These are phyloP conservation scores for Fallopia convolvulus DNA, from an alignment of 148 eudicot species.

Conservation along the genomic window DNA sequence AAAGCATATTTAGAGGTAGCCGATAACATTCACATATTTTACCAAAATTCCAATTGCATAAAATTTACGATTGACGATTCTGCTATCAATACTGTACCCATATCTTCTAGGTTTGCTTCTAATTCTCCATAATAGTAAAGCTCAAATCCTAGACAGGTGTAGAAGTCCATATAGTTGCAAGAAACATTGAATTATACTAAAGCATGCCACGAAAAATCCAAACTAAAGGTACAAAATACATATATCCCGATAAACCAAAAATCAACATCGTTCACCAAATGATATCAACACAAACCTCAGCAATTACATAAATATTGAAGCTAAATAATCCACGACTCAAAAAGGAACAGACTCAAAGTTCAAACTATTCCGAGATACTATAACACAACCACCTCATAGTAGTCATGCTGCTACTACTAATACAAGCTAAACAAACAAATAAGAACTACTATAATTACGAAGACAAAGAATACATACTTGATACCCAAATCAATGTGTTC, in stretches of 20 bases:
- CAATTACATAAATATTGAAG: background rate
- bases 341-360: background rate
- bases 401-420: background rate
- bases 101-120: background rate
- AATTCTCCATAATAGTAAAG: too few relatives aligned
- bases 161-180: background rate
- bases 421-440: background rate
- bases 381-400: background rate
- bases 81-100: too few relatives aligned
- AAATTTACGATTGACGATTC: too few relatives aligned
- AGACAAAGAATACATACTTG: constrained; percentile 46
- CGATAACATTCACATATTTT: background rate
- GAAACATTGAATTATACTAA: background rate
- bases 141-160: background rate
- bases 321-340: background rate
- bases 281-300: background rate
- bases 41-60: too few relatives aligned
- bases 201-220: too few relatives aligned
- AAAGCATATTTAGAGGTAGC: too few relatives aligned
- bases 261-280: background rate
- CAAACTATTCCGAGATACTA: background rate
- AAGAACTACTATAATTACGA: too few relatives aligned
- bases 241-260: too few relatives aligned
- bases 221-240: too few relatives aligned
- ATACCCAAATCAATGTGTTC: constrained; percentile 89